Base-by-base conservation (phyloP, 2,329 filamentous ascomycete genomes). In the Alternaria hordeiaustralica region DNA sequence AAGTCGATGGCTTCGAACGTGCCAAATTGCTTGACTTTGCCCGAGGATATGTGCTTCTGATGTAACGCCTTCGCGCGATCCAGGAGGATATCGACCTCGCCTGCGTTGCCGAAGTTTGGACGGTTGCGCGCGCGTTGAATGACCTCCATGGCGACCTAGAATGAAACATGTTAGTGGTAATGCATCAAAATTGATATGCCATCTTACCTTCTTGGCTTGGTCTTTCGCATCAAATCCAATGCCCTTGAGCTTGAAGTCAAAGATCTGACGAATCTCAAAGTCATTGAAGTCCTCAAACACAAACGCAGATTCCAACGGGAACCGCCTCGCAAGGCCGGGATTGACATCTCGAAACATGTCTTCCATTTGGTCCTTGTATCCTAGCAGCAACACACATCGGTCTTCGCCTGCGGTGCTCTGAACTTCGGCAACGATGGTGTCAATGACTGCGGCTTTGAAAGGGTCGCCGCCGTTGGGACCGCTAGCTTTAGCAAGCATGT, bases 261-360 rank as follows among this genome's bases (percentile, higher is more conserved):
- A 75, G 11, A 94, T 92, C 10, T 79, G 66, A 2, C 79, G 73
- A 0, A 94, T 79, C 56, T 92, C 86, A 0, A 77, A 64, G 12
- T 90, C 82, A 2, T 79, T 82, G 70, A 91, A 94, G 72, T 94
- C 90, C 18, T 91, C 86, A 71, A 94, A 94, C 0, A 77, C 73
- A 67, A 94, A 94, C 0, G 88, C 89, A 1, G 85, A 84, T 0
- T 85, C 82, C 0, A 92, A 75, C 0, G 88, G 88, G 62, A 94
- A 93, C 0, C 91, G 84, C 26, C 91, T 82, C 4, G 82, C 83
- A 0, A 94, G 82, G 0, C 91, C 92, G 0, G 90, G 90, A 62
- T 94, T 94, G 53, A 88, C 87, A 30, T 90, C 89, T n/a, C 88
- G 87, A 64, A 93, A 89, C 90, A 94, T 93, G 0, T 85, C 80